Base-by-base conservation (phyloP, 345 rosid genomes). In the Hypericum perforatum region DNA sequence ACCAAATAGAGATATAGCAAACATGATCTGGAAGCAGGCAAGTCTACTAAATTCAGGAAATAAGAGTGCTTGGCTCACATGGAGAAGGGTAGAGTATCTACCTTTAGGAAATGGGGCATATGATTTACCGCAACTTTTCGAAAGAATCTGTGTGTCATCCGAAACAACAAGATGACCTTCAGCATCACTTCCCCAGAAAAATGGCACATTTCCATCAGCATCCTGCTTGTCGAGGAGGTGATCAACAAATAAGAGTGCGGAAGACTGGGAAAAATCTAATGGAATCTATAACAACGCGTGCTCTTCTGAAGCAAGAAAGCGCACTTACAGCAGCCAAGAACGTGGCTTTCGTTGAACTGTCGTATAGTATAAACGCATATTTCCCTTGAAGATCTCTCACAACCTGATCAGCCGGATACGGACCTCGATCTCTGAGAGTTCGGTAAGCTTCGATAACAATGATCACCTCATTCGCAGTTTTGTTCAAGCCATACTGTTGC, bases 71-170 rank as follows among this genome's bases (percentile, higher is more conserved):
- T 4, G 32, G 32, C 4, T 22, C 1, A 22, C 32, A 22, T 22
- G 32, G 32, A 22, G 32, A 22, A 22, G 32, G 32, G 32, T 4
- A 22, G 32, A 22, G 32, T 1, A 22, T 22, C 51, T 70, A 91
- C 96, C 98, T 80, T 85, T 88, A 16, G 96, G 98, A 66, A 92
- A 88, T 56, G 96, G 96, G 0, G 94, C 94, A 72, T 78, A 88
- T 46, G 98, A 92, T 74, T 81, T 85, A 47, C 96, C 96, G 62
- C 96, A 92, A 45, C 88, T 79, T 70, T 80, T 84, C 74, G 83
- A 71, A 60, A 88, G 73, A 42, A 81, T 70, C 42, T 79, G 82
- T 9, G 58, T 62, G 65, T 92, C 88, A 59, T 81, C 90, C 6
- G 96, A 78, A 56, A 88, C 62, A 69, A 85, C 82, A 4, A 85